phyloP scores from a whole-genome alignment of 2,329 filamentous ascomycete species.

The Trichoderma aggressivum region DNA sequence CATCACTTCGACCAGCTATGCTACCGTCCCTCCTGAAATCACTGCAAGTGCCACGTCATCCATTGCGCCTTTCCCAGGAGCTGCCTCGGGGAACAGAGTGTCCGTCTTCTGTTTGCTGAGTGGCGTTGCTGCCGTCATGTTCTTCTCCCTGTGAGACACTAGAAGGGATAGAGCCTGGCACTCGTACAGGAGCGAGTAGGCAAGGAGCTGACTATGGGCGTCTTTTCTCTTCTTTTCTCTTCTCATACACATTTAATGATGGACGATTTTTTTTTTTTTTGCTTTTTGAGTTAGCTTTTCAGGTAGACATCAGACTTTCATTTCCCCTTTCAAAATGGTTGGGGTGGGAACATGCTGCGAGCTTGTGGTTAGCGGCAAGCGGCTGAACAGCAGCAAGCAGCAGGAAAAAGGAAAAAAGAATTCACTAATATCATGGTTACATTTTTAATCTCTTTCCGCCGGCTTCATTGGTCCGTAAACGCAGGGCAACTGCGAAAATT shows the following conservation, averaged over 20 bases:
- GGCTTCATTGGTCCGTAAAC: background rate
- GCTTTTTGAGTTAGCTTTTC: background rate
- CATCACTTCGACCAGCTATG: background rate
- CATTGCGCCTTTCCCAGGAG: constrained; percentile 8
- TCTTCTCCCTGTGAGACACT: constrained; percentile 6
- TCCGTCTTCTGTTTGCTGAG: constrained; percentile 1
- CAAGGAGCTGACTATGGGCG: background rate
- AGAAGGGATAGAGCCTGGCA: background rate
- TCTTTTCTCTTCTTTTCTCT: background rate
- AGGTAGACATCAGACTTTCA: background rate
- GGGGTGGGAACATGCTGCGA: background rate
- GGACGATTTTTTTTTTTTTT: constrained; percentile 5
- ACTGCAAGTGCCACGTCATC: constrained; percentile 3
- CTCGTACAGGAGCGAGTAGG: background rate
- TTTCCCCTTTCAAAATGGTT: background rate
- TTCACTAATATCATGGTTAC: background rate
- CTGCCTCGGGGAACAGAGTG: constrained; percentile 2
- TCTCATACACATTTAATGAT: constrained; percentile 16
- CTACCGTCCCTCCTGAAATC: background rate
- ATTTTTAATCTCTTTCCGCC: background rate
- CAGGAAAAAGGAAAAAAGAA: background rate
- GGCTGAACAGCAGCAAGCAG: constrained; percentile 1
- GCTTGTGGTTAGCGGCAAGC: background rate
- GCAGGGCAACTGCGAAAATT: background rate
- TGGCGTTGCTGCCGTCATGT: constrained; percentile 6